A percentile compares a stretch with the other conserved stretches of the same genome.
Evolutionary conservation across 148 eudicot genomes (phyloP).

Genomic region (Selenicereus undatus): DNA sequence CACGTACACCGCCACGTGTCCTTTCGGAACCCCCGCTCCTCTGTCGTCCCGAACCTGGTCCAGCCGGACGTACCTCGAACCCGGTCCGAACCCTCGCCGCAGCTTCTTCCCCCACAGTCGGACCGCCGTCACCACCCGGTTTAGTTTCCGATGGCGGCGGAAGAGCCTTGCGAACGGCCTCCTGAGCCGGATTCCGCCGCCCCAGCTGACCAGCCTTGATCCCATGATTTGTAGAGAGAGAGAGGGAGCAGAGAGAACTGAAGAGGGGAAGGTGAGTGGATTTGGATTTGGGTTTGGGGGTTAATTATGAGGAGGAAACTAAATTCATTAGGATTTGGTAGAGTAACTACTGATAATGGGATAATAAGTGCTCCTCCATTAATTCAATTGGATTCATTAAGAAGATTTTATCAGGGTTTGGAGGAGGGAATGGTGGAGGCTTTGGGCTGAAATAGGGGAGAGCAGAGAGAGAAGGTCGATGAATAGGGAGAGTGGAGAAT

Average conservation of each 20-base stretch:
- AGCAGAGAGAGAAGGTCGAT: no score
- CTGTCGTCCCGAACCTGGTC: conserved; percentile 4
- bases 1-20: conserved; percentile 48
- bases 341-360: no score
- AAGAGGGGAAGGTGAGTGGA: not conserved
- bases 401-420: no score
- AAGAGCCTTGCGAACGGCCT: conserved; percentile 10
- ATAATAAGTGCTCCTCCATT: no score
- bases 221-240: no score
- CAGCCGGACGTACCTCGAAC: conserved; percentile 25
- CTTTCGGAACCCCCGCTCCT: conserved; percentile 39
- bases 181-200: conserved; percentile 18
- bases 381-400: no score
- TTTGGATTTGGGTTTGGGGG: not conserved
- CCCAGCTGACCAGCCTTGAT: not conserved
- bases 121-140: not conserved
- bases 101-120: not conserved
- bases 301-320: no score
- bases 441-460: no score
- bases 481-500: no score
- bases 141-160: not conserved
- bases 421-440: no score
- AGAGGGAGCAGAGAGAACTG: not conserved
- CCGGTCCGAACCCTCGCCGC: not conserved
- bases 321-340: no score